phyloP scores from a whole-genome alignment of 306 rosid species.

The Adenanthera pavonina region DNA sequence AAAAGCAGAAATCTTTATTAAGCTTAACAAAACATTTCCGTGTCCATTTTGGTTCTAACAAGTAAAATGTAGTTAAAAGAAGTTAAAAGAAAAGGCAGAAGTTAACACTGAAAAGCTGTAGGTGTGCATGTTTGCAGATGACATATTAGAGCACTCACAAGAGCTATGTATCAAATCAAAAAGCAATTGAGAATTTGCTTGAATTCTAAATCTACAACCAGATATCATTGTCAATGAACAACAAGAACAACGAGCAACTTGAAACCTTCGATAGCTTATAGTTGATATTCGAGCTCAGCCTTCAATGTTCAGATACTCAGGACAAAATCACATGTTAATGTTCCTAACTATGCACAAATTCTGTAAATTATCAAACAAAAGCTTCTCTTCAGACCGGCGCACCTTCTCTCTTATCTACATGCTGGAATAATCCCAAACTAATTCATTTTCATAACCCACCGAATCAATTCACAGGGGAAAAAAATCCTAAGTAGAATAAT shows the following conservation, averaged over 20 bases:
- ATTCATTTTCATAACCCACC: not conserved
- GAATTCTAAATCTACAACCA: not conserved
- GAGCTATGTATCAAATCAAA: not conserved
- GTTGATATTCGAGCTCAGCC: not conserved
- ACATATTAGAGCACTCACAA: not conserved
- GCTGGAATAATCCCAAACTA: not conserved
- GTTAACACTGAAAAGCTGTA: not conserved
- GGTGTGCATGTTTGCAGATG: not conserved
- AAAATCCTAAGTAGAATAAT: not conserved
- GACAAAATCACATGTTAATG: not conserved
- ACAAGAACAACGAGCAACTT: not conserved
- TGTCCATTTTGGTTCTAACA: slow-evolving; percentile 26
- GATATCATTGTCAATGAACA: not conserved
- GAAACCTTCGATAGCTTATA: not conserved
- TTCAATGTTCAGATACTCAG: slow-evolving; percentile 22
- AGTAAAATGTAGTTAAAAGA: not conserved
- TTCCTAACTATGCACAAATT: not conserved
- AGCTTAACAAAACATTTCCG: not conserved
- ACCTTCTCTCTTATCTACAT: slow-evolving; percentile 77
- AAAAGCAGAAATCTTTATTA: not conserved
- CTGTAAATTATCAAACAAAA: slow-evolving; percentile 14
- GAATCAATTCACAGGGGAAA: not conserved
- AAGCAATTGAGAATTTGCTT: not conserved
- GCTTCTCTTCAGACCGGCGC: slow-evolving; percentile 28
- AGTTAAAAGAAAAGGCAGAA: not conserved